Percentiles rank a stretch among this genome's conserved stretches.
Conservation (phyloP, 176 grass and related monocot genomes). For the Eleusine coracana region DNA sequence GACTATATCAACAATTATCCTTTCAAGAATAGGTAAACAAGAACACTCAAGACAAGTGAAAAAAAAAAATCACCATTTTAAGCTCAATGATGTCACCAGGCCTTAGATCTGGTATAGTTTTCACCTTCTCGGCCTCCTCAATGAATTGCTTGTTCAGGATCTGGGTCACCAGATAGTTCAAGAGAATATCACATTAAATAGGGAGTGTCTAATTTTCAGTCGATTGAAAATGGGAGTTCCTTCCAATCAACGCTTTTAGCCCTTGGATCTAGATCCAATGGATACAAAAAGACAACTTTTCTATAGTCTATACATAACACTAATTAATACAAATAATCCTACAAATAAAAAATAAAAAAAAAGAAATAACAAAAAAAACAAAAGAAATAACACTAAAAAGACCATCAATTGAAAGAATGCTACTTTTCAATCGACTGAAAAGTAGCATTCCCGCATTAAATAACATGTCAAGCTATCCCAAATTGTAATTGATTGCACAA, state of each 20-base stretch:
- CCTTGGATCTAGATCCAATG: no score
- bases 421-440: no score
- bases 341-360: no score
- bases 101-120: conserved; percentile 80
- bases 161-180: conserved; percentile 42
- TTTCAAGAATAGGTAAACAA: conserved; percentile 8
- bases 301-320: no score
- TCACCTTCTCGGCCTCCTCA: conserved; percentile 82
- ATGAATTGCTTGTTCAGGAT: conserved; percentile 92
- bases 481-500: conserved; percentile 13
- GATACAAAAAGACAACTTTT: no score
- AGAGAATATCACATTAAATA: conserved; percentile 15
- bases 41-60: background rate
- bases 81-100: conserved; percentile 92
- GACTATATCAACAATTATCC: conserved; percentile 13
- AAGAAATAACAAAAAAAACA: no score
- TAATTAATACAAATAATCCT: no score
- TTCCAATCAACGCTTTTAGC: no score
- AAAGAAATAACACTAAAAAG: no score
- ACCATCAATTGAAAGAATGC: no score
- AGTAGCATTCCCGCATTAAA: background rate
- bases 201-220: no score
- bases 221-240: no score
- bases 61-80: conserved; percentile 67
- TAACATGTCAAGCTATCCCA: background rate